Evolutionary conservation across 805 yeast genomes (phyloP).

Genomic region (Saccharomycopsis babjevae): DNA sequence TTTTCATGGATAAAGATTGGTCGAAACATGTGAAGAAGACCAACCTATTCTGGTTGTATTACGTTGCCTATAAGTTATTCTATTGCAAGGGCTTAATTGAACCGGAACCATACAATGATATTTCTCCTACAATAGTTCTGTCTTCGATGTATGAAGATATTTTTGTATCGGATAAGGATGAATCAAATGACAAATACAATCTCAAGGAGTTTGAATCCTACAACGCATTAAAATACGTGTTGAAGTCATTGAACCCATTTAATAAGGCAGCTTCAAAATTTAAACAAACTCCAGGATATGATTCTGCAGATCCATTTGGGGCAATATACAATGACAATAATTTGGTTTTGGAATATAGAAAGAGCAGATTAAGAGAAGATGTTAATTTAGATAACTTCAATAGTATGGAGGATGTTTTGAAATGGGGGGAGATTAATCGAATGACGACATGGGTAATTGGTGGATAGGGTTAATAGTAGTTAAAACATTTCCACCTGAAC

Average conservation of each 20-base stretch:
- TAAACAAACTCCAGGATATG: conserved; percentile 18
- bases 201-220: neutral
- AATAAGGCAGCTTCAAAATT: conserved; percentile 6
- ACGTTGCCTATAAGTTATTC: conserved; percentile 41
- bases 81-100: conserved; percentile 27
- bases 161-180: no score
- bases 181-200: neutral
- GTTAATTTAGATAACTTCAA: conserved; percentile 23
- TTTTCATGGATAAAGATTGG: neutral
- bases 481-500: neutral
- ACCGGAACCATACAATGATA: neutral
- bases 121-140: neutral
- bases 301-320: conserved; percentile 13
- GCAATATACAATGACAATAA: neutral
- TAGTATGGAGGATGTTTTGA: conserved; percentile 21
- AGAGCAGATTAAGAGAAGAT: conserved; percentile 16
- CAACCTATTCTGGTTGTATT: conserved; percentile 57
- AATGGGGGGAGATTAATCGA: conserved; percentile 18
- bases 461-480: neutral
- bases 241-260: conserved; percentile 28
- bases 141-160: neutral
- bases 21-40: conserved; percentile 36
- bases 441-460: neutral
- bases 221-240: conserved; percentile 22
- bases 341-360: neutral